phyloP scores from a whole-genome alignment of 192 early-diverging fungal species.

The Mortierella claussenii region DNA sequence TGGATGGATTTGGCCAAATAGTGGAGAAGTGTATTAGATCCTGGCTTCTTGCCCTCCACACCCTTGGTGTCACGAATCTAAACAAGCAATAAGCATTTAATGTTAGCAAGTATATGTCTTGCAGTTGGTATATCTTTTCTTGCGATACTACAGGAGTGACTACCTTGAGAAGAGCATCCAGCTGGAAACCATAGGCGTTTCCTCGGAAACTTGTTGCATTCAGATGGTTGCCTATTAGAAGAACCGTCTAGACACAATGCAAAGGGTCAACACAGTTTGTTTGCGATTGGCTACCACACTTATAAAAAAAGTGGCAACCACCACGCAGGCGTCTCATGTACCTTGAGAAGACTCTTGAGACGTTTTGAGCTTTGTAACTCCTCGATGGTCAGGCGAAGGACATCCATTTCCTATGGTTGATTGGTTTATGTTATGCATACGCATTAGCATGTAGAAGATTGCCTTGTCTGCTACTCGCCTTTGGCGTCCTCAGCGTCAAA shows the following conservation, averaged over 20 bases:
- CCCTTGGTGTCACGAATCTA: slow-evolving; percentile 68
- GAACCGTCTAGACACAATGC: slow-evolving; percentile 52
- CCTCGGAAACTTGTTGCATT: slow-evolving; percentile 66
- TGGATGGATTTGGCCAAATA: slow-evolving; percentile 61
- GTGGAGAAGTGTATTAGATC: slow-evolving; percentile 61
- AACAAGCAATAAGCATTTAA: slow-evolving; percentile 42
- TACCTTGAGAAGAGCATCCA: slow-evolving; percentile 67
- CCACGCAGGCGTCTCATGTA: no score
- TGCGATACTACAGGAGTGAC: no score
- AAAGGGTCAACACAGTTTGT: not conserved
- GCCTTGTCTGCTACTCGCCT: not conserved
- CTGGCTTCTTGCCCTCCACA: slow-evolving; percentile 54
- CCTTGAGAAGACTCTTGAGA: slow-evolving; percentile 62
- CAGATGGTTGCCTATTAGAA: slow-evolving; percentile 66
- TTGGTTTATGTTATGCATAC: no score
- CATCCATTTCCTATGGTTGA: slow-evolving; percentile 57
- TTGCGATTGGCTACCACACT: no score
- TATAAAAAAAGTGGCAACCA: no score
- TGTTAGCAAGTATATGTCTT: not conserved
- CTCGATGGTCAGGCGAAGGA: slow-evolving; percentile 54
- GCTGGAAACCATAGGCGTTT: slow-evolving; percentile 66
- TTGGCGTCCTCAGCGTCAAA: not conserved
- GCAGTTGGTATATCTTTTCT: not conserved
- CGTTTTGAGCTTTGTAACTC: slow-evolving; percentile 56
- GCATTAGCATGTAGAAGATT: not conserved